phyloP scores from a whole-genome alignment of 495 filamentous ascomycete genomes.

The Daldinia concentrica region DNA sequence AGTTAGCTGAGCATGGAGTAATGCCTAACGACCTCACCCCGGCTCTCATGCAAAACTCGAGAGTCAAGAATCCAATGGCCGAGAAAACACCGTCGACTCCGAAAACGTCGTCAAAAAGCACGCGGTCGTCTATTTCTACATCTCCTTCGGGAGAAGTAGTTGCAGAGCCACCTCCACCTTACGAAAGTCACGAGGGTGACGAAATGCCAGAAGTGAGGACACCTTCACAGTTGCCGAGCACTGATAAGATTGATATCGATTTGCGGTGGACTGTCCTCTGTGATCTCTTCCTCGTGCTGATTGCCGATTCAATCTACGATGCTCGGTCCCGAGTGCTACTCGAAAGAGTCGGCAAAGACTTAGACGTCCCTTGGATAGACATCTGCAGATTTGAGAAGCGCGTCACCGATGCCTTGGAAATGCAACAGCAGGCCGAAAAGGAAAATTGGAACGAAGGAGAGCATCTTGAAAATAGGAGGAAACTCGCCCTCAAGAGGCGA shows the following conservation, averaged over 20 bases:
- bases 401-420: slow-evolving; percentile 94
- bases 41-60: slow-evolving; percentile 88
- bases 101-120: slow-evolving; percentile 29
- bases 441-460: slow-evolving; percentile 98
- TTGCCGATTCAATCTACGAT: slow-evolving; percentile 95
- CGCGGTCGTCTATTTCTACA: slow-evolving; percentile 37
- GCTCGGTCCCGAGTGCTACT: slow-evolving; percentile 85
- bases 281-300: slow-evolving; percentile 92
- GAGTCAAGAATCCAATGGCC: slow-evolving; percentile 93
- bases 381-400: slow-evolving; percentile 98
- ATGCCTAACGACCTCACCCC: slow-evolving; percentile 82
- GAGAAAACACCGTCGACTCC: slow-evolving; percentile 44
- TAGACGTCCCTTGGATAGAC: slow-evolving; percentile 89
- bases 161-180: slow-evolving; percentile 72
- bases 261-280: slow-evolving; percentile 97
- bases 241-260: slow-evolving; percentile 91
- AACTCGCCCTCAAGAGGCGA: slow-evolving; percentile 78
- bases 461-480: slow-evolving; percentile 88
- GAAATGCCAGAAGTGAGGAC: slow-evolving; percentile 78
- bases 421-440: slow-evolving; percentile 91
- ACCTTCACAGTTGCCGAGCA: slow-evolving; percentile 80
- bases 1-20: slow-evolving; percentile 91
- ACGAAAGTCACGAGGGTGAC: slow-evolving; percentile 73
- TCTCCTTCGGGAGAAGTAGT: slow-evolving; percentile 49
- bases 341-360: slow-evolving; percentile 79